These are phyloP conservation scores for Hygrophorus pudorinus DNA, from an alignment of 768 basidiomycete species.

Conservation along the genomic window DNA sequence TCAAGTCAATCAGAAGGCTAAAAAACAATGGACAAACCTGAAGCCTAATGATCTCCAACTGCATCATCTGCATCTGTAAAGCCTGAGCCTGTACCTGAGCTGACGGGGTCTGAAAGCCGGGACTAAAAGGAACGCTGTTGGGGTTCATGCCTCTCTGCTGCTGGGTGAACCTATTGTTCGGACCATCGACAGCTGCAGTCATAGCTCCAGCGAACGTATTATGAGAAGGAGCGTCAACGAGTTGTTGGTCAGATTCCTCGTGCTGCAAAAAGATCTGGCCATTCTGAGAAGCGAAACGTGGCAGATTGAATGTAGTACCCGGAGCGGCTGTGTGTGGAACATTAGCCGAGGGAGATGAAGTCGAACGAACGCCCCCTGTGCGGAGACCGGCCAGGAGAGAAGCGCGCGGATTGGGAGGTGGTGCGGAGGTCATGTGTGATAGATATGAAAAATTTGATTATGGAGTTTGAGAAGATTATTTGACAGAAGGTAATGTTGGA, in stretches of 20 bases:
- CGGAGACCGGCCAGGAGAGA: constrained; percentile 84
- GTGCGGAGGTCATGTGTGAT: constrained; percentile 35
- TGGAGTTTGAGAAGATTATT: constrained; percentile 24
- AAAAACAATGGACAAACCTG: constrained; percentile 43
- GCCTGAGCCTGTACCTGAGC: constrained; percentile 47
- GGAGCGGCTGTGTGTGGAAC: constrained; percentile 66
- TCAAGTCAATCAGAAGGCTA: constrained; percentile 8
- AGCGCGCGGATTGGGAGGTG: constrained; percentile 50
- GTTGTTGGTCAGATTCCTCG: constrained; percentile 53
- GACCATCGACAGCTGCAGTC: constrained; percentile 64
- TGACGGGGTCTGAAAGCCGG: constrained; percentile 36
- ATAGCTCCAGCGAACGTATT: constrained; percentile 42
- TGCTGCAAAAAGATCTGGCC: constrained; percentile 33
- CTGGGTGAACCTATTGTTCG: constrained; percentile 57
- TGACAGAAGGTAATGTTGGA: constrained; percentile 21
- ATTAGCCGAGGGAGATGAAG: constrained; percentile 28
- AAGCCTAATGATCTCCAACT: constrained; percentile 71
- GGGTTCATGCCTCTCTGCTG: constrained; percentile 49
- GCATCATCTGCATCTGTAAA: constrained; percentile 78
- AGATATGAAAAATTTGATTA: constrained; percentile 24
- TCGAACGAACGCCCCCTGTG: constrained; percentile 83
- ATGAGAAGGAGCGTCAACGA: constrained; percentile 45
- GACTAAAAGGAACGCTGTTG: constrained; percentile 46
- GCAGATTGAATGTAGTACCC: constrained; percentile 36
- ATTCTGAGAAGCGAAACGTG: constrained; percentile 25